A percentile compares a stretch with the other conserved stretches of the same genome.
Evolutionary conservation across 768 basidiomycete species (phyloP).

Genomic region (Dendrothele bispora): DNA sequence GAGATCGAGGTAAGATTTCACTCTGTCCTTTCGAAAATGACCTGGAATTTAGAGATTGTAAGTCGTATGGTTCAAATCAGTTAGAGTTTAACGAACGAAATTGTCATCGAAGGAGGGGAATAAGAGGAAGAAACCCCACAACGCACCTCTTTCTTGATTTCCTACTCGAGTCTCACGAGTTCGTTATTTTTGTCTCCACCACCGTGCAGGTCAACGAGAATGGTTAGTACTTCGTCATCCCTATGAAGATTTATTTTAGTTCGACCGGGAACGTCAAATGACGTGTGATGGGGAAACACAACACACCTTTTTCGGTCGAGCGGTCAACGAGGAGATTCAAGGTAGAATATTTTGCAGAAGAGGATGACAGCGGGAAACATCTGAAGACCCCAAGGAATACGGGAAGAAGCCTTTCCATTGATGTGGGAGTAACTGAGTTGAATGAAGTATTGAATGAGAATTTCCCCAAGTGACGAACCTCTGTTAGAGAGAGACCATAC

Average conservation of each 20-base stretch:
- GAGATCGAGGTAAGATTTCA: conserved; percentile 67
- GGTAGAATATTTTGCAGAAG: conserved; percentile 68
- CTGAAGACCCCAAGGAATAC: conserved; percentile 79
- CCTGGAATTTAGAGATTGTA: too few relatives aligned
- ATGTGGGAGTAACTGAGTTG: conserved; percentile 77
- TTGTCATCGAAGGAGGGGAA: background rate
- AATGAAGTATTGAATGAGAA: conserved; percentile 71
- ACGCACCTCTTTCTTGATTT: conserved; percentile 65
- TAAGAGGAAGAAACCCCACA: too few relatives aligned
- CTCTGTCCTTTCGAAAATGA: conserved; percentile 65
- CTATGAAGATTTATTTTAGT: conserved; percentile 17
- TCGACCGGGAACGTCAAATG: too few relatives aligned
- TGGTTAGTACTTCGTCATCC: conserved; percentile 62
- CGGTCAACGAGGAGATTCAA: conserved; percentile 71
- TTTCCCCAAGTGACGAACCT: conserved; percentile 75
- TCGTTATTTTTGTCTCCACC: conserved; percentile 54
- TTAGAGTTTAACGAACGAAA: too few relatives aligned
- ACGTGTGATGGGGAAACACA: background rate
- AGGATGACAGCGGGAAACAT: conserved; percentile 75
- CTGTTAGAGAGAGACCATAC: conserved; percentile 75
- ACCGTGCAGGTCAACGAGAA: conserved; percentile 78
- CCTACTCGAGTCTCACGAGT: conserved; percentile 72
- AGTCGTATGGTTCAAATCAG: too few relatives aligned
- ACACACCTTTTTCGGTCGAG: conserved; percentile 57
- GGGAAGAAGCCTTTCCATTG: conserved; percentile 68